phyloP scores from a whole-genome alignment of 163 green algal species.

The Trebouxia gelatinosa region DNA sequence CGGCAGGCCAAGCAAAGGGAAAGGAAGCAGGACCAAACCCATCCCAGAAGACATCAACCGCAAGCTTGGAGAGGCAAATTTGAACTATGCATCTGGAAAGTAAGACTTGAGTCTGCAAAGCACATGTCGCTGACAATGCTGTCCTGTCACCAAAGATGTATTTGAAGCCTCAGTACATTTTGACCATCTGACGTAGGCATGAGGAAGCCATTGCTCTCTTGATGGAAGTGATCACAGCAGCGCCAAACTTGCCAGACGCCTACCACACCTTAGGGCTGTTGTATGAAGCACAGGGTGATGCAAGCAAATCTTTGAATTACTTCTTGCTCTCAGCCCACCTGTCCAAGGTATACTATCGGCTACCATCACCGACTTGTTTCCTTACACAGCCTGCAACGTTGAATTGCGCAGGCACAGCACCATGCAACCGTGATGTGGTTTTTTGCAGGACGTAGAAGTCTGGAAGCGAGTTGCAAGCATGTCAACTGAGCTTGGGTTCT shows the following conservation, averaged over 20 bases:
- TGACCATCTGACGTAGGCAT: conserved; percentile 36
- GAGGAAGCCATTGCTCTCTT: conserved; percentile 65
- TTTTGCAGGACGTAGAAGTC: conserved; percentile 54
- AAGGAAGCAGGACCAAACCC: conserved; percentile 22
- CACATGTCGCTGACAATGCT: not conserved
- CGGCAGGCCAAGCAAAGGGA: conserved; percentile 25
- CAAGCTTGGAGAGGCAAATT: conserved; percentile 77
- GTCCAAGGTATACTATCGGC: conserved; percentile 42
- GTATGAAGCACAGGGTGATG: conserved; percentile 60
- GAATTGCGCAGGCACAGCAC: not conserved
- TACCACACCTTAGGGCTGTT: conserved; percentile 84
- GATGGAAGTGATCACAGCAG: conserved; percentile 67
- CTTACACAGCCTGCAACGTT: not conserved
- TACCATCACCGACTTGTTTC: not conserved
- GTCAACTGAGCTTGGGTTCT: conserved; percentile 62
- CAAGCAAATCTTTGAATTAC: conserved; percentile 76
- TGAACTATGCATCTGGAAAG: conserved; percentile 69
- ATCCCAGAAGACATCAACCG: conserved; percentile 63
- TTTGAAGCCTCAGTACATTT: not conserved
- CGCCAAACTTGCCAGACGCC: conserved; percentile 76
- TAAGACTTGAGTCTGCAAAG: conserved; percentile 24
- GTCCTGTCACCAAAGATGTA: conserved; percentile 3
- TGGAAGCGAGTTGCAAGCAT: conserved; percentile 75
- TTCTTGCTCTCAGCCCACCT: conserved; percentile 91
- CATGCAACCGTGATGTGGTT: not conserved